These are phyloP conservation scores for Peribolospora kevripleyi DNA, from an alignment of 768 basidiomycete species.

Conservation along the genomic window DNA sequence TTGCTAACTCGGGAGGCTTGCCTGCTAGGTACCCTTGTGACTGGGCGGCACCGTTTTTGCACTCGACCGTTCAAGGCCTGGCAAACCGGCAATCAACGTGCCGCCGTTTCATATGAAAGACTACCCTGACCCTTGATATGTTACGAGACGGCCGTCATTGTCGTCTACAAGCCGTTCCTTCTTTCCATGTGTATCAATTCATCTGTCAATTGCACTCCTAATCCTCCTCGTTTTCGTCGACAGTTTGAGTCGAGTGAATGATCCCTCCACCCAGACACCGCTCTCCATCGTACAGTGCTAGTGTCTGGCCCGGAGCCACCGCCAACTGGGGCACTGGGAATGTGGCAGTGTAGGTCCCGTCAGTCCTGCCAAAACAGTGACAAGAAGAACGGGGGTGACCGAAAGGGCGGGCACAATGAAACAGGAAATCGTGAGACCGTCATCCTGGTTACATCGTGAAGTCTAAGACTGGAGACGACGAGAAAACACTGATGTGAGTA, in stretches of 20 bases:
- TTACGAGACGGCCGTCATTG: too few species aligned
- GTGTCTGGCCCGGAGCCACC: conserved; percentile 58
- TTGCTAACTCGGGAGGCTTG: too few species aligned
- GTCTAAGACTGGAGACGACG: too few species aligned
- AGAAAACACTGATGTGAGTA: not conserved
- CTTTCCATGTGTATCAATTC: too few species aligned
- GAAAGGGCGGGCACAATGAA: not conserved
- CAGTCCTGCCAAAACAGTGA: conserved; percentile 12
- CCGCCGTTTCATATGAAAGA: too few species aligned
- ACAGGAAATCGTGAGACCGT: conserved; percentile 9
- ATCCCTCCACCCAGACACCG: conserved; percentile 68
- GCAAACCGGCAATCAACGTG: too few species aligned
- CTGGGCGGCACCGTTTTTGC: too few species aligned
- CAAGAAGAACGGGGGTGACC: not conserved
- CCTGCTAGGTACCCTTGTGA: too few species aligned
- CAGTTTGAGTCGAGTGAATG: conserved; percentile 22
- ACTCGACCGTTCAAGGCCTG: too few species aligned
- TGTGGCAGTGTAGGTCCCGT: conserved; percentile 20
- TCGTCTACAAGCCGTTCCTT: too few species aligned
- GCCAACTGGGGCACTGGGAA: conserved; percentile 40
- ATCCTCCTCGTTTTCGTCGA: conserved; percentile 1
- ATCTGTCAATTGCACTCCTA: too few species aligned
- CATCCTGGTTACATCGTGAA: not conserved
- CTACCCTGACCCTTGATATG: too few species aligned
- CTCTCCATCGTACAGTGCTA: conserved; percentile 42